Conservation (phyloP, 257 asterid species). For the Solanum ossicruentum region DNA sequence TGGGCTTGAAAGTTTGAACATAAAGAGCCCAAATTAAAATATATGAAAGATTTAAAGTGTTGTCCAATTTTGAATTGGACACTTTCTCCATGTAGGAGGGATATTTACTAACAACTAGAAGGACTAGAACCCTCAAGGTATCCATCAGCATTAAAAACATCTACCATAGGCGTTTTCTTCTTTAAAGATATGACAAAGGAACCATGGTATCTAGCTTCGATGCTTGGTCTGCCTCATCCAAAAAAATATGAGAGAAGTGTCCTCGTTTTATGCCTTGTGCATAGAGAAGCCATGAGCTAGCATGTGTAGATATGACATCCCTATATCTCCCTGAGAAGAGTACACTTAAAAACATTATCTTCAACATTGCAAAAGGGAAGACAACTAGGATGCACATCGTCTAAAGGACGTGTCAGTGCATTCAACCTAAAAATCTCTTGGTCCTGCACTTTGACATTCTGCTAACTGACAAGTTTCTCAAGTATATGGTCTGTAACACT, state of each 20-base stretch:
- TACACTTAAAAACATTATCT: slow-evolving; percentile 44
- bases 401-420: slow-evolving; percentile 57
- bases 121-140: slow-evolving; percentile 55
- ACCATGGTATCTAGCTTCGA: slow-evolving; percentile 95
- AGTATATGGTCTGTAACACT: slow-evolving; percentile 81
- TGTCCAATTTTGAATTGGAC: no score
- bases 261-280: slow-evolving; percentile 56
- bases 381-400: slow-evolving; percentile 49
- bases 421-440: slow-evolving; percentile 62
- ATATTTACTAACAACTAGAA: no score
- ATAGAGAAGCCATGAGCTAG: slow-evolving; percentile 41
- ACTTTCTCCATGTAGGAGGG: no score
- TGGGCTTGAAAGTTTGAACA: no score
- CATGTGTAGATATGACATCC: slow-evolving; percentile 34
- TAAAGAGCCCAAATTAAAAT: no score
- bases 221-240: slow-evolving; percentile 98
- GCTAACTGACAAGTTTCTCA: slow-evolving; percentile 39
- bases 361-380: slow-evolving; percentile 44
- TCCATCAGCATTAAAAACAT: slow-evolving; percentile 12
- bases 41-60: no score
- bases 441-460: slow-evolving; percentile 13
- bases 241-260: slow-evolving; percentile 72
- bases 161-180: slow-evolving; percentile 16
- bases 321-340: slow-evolving; percentile 27
- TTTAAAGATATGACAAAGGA: slow-evolving; percentile 58